Conservation (phyloP, 306 rosid genomes). For the Crotalaria pallida region DNA sequence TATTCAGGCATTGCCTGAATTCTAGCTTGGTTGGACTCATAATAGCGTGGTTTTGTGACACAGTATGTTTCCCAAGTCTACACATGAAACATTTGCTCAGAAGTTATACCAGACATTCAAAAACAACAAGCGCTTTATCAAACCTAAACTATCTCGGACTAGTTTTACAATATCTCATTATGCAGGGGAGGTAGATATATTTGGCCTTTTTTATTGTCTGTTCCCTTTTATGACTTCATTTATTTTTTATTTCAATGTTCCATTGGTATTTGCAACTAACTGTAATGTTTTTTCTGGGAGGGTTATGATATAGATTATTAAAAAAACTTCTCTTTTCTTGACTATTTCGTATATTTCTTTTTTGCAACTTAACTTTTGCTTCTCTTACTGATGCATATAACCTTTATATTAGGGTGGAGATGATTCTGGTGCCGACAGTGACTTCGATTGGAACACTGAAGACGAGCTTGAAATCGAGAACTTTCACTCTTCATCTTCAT, state of each 20-base stretch:
- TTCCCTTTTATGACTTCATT: slow-evolving; percentile 3
- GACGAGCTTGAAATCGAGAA: slow-evolving; percentile 78
- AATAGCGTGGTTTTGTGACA: slow-evolving; percentile 29
- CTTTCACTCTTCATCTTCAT: slow-evolving; percentile 41
- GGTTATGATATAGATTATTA: background rate
- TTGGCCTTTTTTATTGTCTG: slow-evolving; percentile 15
- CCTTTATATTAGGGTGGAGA: slow-evolving; percentile 50
- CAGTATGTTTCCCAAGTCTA: slow-evolving; percentile 99
- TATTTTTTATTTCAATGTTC: background rate
- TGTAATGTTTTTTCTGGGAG: background rate
- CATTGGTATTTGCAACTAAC: slow-evolving; percentile 10
- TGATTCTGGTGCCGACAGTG: slow-evolving; percentile 51
- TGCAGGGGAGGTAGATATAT: slow-evolving; percentile 88
- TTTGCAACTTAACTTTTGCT: background rate
- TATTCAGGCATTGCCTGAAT: slow-evolving; percentile 19
- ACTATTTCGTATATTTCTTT: background rate
- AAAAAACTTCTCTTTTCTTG: background rate
- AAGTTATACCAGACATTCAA: slow-evolving; percentile 96
- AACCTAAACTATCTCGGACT: slow-evolving; percentile 97
- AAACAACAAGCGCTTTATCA: slow-evolving; percentile 95
- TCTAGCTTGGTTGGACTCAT: slow-evolving; percentile 34
- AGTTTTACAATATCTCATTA: slow-evolving; percentile 92
- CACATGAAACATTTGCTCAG: slow-evolving; percentile 99
- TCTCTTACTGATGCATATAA: slow-evolving; percentile 2
- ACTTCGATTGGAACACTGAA: slow-evolving; percentile 78